Base-by-base conservation (phyloP, 495 filamentous ascomycete species). In the Amorphotheca resinae region DNA sequence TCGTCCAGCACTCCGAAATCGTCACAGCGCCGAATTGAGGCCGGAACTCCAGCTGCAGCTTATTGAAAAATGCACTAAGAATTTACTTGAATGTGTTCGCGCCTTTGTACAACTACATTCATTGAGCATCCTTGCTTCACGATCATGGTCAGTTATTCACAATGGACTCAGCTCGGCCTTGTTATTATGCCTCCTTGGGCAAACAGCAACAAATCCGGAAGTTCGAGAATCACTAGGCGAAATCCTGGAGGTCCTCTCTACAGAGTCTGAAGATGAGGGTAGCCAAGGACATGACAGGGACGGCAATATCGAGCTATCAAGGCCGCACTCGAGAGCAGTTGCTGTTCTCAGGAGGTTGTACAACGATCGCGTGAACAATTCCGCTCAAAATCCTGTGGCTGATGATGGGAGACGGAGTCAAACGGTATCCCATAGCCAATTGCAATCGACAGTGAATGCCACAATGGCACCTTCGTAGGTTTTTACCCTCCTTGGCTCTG, bases 61-160 rank as follows among this genome's bases (percentile, higher is more conserved):
- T 3, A 63, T 64, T 9, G 64, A 70, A 15, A 59, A 60, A n/a
- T 80, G 76, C 57, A 72, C 77, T 46, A 52, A 61, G 12, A 77
- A 74, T 51, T 53, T 80, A n/a, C 65, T 67, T 4, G 73, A 78
- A 51, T 78, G 73, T 11, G 72, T 79, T 1, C 71, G 75, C 46
- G 73, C 77, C 55, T 80, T 79, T 54, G 56, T 78, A 9, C 71
- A 74, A 7, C 69, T 80, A 59, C 74, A 76, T 46, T 73, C 77
- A 50, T 59, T 78, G 46, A 77, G 74, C 1, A 63, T 73, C 2
- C 73, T 74, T 36, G 72, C 74, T 0, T 70, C 70, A 9, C 67
- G 75, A 21, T 76, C 71, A n/a, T 80, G 76, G 76, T 68, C 74
- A 5, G 69, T 78, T 30, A 67, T 75, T 0, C 77, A 79, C 41